phyloP scores from a whole-genome alignment of 2,329 filamentous ascomycete species.

The Talaromyces albobiverticillius region DNA sequence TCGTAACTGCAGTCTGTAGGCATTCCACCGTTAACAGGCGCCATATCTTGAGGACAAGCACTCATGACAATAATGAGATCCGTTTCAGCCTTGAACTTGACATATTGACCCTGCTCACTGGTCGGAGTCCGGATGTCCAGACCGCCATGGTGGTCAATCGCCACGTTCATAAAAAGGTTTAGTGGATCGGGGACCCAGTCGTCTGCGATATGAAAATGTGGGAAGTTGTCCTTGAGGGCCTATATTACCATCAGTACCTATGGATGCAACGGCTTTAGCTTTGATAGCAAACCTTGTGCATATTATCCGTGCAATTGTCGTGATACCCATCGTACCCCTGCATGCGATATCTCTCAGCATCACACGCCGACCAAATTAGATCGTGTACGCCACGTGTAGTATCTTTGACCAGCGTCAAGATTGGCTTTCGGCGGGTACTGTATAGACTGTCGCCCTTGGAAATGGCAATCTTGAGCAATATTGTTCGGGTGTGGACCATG shows the following conservation, averaged over 20 bases:
- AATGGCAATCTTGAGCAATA: slow-evolving; percentile 28
- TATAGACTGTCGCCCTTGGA: slow-evolving; percentile 32
- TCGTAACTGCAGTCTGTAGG: slow-evolving; percentile 28
- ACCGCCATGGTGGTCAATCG: slow-evolving; percentile 32
- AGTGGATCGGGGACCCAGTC: slow-evolving; percentile 41
- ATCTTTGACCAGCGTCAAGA: slow-evolving; percentile 37
- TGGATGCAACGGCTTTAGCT: background rate
- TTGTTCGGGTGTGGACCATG: slow-evolving; percentile 39
- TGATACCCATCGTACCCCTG: slow-evolving; percentile 38
- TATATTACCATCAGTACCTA: background rate
- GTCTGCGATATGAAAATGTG: slow-evolving; percentile 23
- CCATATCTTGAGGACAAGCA: slow-evolving; percentile 43
- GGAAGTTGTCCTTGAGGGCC: slow-evolving; percentile 25
- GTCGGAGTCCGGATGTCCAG: slow-evolving; percentile 32
- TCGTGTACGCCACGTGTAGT: slow-evolving; percentile 40
- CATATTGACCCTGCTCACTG: slow-evolving; percentile 34
- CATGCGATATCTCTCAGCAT: slow-evolving; percentile 37
- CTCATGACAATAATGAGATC: slow-evolving; percentile 42
- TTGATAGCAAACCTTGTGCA: slow-evolving; percentile 23
- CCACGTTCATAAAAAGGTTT: slow-evolving; percentile 47
- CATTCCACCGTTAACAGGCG: slow-evolving; percentile 33
- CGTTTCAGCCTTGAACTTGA: slow-evolving; percentile 34
- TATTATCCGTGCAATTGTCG: slow-evolving; percentile 42
- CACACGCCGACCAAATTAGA: slow-evolving; percentile 42
- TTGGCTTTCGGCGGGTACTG: slow-evolving; percentile 35